Evolutionary conservation across 352 stramenopile species (phyloP).

Genomic region (Phytopythium montanum): DNA sequence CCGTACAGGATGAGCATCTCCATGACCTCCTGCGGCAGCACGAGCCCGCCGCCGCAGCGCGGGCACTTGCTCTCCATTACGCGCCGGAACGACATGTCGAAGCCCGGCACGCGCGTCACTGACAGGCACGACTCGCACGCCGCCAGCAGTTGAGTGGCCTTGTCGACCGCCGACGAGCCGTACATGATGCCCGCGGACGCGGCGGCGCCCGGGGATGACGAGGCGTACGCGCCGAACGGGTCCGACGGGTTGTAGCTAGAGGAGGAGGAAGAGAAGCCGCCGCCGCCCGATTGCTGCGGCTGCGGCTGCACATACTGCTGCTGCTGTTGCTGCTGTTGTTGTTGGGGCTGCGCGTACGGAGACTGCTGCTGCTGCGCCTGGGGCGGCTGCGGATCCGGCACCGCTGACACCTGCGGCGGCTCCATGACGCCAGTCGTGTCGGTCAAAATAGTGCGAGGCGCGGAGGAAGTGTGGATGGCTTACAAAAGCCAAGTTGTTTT

Average conservation of each 20-base stretch:
- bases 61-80: conserved; percentile 79
- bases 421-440: not conserved
- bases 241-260: too few relatives aligned
- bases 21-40: conserved; percentile 76
- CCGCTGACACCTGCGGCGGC: not conserved
- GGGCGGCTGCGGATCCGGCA: not conserved
- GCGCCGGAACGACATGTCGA: conserved; percentile 80
- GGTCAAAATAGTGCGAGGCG: too few relatives aligned
- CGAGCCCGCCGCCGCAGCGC: conserved; percentile 51
- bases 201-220: conserved; percentile 2
- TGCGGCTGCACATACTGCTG: conserved; percentile 16
- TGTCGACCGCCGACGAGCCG: conserved; percentile 19
- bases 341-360: conserved; percentile 3
- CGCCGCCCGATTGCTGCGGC: conserved; percentile 9
- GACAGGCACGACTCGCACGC: conserved; percentile 75
- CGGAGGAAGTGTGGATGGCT: too few relatives aligned
- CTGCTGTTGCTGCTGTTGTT: conserved; percentile 20
- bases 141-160: conserved; percentile 58
- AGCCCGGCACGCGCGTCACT: conserved; percentile 57
- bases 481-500: too few relatives aligned
- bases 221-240: too few relatives aligned
- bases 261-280: not conserved
- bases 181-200: conserved; percentile 15
- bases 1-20: conserved; percentile 88
- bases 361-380: not conserved